These are phyloP conservation scores for Xylariaceae sp. DNA, from an alignment of 2,329 filamentous ascomycete species.

Conservation along the genomic window DNA sequence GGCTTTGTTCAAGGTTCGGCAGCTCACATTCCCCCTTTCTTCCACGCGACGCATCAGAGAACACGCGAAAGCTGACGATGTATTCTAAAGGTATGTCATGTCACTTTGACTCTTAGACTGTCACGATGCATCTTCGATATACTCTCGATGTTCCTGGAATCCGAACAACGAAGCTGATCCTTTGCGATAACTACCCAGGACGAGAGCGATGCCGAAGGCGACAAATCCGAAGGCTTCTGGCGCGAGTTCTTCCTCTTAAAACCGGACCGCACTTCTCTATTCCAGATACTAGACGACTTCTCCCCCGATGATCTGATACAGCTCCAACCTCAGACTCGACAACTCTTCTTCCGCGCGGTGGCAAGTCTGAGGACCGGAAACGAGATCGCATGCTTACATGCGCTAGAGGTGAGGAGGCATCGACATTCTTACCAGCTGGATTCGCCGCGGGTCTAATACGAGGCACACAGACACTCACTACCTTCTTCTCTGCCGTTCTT, in stretches of 20 bases:
- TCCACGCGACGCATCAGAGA: constrained; percentile 16
- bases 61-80: constrained; percentile 26
- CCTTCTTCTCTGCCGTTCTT: constrained; percentile 76
- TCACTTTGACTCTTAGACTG: neutral
- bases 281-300: constrained; percentile 62
- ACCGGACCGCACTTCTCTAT: constrained; percentile 67
- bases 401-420: constrained; percentile 66
- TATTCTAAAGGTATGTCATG: constrained; percentile 28
- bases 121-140: constrained; percentile 1
- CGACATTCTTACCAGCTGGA: neutral
- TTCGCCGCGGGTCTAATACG: constrained; percentile 35
- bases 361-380: constrained; percentile 57
- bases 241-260: constrained; percentile 87
- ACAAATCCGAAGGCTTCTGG: constrained; percentile 89
- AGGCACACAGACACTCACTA: constrained; percentile 69
- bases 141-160: neutral
- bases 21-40: constrained; percentile 14
- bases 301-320: constrained; percentile 70
- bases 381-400: constrained; percentile 65
- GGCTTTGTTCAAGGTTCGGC: constrained; percentile 66
- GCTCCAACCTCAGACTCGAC: constrained; percentile 69
- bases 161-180: constrained; percentile 22
- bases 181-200: constrained; percentile 34
- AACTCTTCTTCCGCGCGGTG: constrained; percentile 72
- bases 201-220: constrained; percentile 56